Percentiles rank a stretch among this genome's conserved stretches.
phyloP scores from a whole-genome alignment of 139 green algal species.

The Pleodorina starrii region DNA sequence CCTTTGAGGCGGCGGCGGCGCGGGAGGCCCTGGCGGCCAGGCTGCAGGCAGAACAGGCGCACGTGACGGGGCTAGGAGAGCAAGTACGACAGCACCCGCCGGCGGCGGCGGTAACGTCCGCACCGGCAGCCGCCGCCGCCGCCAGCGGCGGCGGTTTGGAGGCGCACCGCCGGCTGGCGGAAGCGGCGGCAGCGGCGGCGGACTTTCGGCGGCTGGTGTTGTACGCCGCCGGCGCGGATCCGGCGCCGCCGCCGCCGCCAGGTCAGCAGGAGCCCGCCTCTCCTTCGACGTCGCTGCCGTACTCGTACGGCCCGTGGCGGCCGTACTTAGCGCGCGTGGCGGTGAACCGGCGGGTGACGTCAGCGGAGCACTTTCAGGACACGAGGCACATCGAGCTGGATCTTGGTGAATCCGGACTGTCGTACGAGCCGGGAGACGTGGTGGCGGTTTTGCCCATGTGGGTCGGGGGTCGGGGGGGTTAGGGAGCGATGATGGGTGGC shows the following conservation, averaged over 20 bases:
- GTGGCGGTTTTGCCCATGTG: constrained; percentile 81
- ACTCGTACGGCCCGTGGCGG: constrained; percentile 59
- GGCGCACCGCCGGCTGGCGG: not conserved
- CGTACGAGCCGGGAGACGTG: constrained; percentile 87
- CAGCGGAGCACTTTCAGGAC: constrained; percentile 85
- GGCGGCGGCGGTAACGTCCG: not conserved
- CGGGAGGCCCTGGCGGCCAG: not conserved
- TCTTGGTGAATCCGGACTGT: constrained; percentile 55
- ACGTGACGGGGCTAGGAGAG: constrained; percentile 1
- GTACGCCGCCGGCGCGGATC: constrained; percentile 11
- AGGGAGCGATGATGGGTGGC: no score
- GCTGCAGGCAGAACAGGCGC: constrained; percentile 11
- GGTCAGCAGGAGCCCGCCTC: not conserved
- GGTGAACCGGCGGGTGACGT: constrained; percentile 82
- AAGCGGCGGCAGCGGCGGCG: constrained; percentile 3
- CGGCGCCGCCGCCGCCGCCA: not conserved
- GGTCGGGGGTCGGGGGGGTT: not conserved
- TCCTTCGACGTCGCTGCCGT: not conserved
- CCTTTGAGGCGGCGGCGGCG: not conserved
- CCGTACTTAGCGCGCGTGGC: constrained; percentile 76
- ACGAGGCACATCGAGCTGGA: constrained; percentile 69
- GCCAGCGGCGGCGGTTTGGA: constrained; percentile 54
- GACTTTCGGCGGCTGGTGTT: constrained; percentile 33
- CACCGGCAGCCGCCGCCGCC: not conserved
- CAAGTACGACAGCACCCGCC: not conserved